phyloP scores from a whole-genome alignment of 257 asterid species.

The Penstemon newberryi region DNA sequence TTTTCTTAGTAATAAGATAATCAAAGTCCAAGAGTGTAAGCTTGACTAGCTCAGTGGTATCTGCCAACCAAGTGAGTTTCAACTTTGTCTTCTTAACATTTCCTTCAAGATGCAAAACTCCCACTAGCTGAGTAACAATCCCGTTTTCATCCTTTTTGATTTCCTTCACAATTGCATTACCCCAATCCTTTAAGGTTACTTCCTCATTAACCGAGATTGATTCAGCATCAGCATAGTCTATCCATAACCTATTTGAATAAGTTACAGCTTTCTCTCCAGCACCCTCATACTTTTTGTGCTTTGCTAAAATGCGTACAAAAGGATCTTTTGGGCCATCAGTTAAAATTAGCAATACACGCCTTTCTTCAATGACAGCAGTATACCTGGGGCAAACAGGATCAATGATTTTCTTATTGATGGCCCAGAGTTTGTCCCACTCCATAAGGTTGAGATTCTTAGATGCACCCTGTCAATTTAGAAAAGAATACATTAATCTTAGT shows the following conservation, averaged over 20 bases:
- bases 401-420: constrained; percentile 85
- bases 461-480: constrained; percentile 65
- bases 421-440: constrained; percentile 99
- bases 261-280: constrained; percentile 90
- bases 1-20: constrained; percentile 86
- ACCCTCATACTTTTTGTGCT: constrained; percentile 83
- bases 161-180: constrained; percentile 80
- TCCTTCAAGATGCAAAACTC: constrained; percentile 88
- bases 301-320: constrained; percentile 68
- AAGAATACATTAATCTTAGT: constrained; percentile 9
- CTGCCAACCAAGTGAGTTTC: constrained; percentile 93
- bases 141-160: constrained; percentile 79
- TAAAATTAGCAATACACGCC: constrained; percentile 55
- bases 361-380: constrained; percentile 77
- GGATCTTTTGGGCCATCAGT: constrained; percentile 77
- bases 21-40: constrained; percentile 76
- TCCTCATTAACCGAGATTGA: constrained; percentile 73
- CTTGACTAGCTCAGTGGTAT: constrained; percentile 62
- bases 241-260: constrained; percentile 69
- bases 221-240: constrained; percentile 86
- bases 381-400: constrained; percentile 97
- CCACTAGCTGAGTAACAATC: constrained; percentile 56
- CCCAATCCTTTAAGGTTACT: constrained; percentile 95
- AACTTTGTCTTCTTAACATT: constrained; percentile 85
- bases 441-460: constrained; percentile 97